Conservation (phyloP, 1,284 basidiomycete species). For the Sporisorium exsertum region DNA sequence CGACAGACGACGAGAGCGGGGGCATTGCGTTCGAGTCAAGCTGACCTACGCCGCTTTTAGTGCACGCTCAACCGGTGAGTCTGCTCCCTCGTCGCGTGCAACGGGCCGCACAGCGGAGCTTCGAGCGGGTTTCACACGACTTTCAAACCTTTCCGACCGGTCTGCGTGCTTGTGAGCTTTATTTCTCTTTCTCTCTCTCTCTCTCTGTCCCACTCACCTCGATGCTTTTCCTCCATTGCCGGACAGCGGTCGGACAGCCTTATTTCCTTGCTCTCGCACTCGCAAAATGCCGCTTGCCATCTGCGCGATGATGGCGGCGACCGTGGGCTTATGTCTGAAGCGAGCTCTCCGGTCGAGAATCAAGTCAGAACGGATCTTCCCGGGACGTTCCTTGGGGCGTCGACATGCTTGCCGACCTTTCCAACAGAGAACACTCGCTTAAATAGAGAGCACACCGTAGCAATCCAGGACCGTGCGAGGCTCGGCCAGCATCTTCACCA, state of each 20-base stretch:
- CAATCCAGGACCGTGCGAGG: no score
- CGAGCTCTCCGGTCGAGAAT: no score
- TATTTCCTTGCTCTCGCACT: no score
- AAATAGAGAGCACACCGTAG: background rate
- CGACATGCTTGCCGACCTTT: background rate
- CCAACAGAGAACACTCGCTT: background rate
- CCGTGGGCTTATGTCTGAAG: no score
- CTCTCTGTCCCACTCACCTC: no score
- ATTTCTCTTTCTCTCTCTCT: background rate
- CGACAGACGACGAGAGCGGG: no score
- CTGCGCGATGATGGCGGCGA: background rate
- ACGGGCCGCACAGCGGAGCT: background rate
- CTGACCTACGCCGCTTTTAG: background rate
- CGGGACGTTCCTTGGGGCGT: background rate
- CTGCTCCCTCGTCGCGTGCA: background rate
- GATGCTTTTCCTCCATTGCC: background rate
- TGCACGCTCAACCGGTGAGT: background rate
- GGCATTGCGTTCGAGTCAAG: background rate
- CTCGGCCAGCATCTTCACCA: background rate
- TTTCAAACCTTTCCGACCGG: background rate
- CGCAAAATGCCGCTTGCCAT: no score
- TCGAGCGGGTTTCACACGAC: background rate
- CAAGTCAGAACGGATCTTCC: background rate
- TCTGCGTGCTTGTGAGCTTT: background rate
- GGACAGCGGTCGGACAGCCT: background rate